These are phyloP conservation scores for Chalciporus chontae DNA, from an alignment of 768 basidiomycete genomes.

Conservation along the genomic window DNA sequence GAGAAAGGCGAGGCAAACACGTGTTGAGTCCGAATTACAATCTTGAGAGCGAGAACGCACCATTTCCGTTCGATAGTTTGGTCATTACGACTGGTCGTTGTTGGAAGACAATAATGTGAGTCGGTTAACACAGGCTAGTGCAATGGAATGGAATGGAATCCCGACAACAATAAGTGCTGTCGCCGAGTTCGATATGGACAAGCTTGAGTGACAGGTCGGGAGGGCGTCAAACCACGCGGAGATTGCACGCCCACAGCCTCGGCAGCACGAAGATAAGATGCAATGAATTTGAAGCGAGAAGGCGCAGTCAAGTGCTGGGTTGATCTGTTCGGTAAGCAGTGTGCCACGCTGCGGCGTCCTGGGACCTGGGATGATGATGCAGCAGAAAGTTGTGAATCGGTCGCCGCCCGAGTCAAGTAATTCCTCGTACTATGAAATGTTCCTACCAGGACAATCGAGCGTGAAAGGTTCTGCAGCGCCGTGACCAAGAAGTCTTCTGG, in stretches of 20 bases:
- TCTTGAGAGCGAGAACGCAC: slow-evolving; percentile 13
- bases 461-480: no score
- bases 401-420: no score
- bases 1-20: slow-evolving; percentile 28
- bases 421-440: no score
- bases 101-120: not conserved
- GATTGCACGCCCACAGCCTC: slow-evolving; percentile 20
- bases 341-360: slow-evolving; percentile 7
- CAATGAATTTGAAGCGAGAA: slow-evolving; percentile 8
- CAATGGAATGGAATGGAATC: slow-evolving; percentile 4
- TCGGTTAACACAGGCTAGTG: slow-evolving; percentile 14
- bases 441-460: no score
- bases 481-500: no score
- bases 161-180: slow-evolving; percentile 1
- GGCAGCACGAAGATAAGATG: slow-evolving; percentile 1
- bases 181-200: not conserved
- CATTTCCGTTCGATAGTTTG: slow-evolving; percentile 5
- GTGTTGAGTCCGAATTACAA: slow-evolving; percentile 19
- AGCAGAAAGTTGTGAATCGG: not conserved
- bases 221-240: slow-evolving; percentile 12
- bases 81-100: not conserved
- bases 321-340: slow-evolving; percentile 1
- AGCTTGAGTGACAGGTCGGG: not conserved
- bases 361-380: not conserved
- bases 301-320: not conserved